Evolutionary conservation across 179 eudicot genomes (phyloP).

Genomic region (Dionaea muscipula): DNA sequence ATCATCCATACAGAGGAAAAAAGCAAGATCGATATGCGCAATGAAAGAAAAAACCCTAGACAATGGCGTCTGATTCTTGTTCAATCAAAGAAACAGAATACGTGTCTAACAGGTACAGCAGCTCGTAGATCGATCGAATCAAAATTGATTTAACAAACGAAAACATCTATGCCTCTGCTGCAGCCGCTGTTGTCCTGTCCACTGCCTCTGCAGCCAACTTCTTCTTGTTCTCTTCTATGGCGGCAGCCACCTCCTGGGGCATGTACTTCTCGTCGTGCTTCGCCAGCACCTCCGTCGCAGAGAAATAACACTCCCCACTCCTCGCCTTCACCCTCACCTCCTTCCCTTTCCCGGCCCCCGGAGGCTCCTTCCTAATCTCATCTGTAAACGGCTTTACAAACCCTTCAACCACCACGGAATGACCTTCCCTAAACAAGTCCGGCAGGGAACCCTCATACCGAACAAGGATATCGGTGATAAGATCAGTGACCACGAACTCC

Average conservation of each 20-base stretch:
- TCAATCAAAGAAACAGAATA: too few relatives aligned
- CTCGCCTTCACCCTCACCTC: constrained; percentile 59
- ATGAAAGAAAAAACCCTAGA: too few relatives aligned
- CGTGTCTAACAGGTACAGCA: too few relatives aligned
- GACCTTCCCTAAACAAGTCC: constrained; percentile 86
- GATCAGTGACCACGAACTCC: constrained; percentile 80
- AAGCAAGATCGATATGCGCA: too few relatives aligned
- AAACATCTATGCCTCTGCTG: too few relatives aligned
- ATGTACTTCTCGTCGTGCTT: constrained; percentile 98
- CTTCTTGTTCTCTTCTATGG: constrained; percentile 79
- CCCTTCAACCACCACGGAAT: constrained; percentile 93
- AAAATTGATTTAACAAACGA: too few relatives aligned
- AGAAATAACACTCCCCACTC: constrained; percentile 49
- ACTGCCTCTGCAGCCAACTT: constrained; percentile 34
- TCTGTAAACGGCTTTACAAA: constrained; percentile 60
- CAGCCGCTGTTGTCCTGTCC: constrained; percentile 10
- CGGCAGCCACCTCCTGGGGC: constrained; percentile 85
- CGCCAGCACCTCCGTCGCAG: constrained; percentile 79
- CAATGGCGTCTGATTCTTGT: too few relatives aligned
- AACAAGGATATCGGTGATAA: constrained; percentile 71
- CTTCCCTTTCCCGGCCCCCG: constrained; percentile 22
- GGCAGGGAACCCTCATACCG: constrained; percentile 76
- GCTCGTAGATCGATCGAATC: too few relatives aligned
- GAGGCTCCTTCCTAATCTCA: constrained; percentile 27
- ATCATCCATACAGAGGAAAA: too few relatives aligned